Base-by-base conservation (phyloP, 768 basidiomycete species). In the Mycena leptocephala region DNA sequence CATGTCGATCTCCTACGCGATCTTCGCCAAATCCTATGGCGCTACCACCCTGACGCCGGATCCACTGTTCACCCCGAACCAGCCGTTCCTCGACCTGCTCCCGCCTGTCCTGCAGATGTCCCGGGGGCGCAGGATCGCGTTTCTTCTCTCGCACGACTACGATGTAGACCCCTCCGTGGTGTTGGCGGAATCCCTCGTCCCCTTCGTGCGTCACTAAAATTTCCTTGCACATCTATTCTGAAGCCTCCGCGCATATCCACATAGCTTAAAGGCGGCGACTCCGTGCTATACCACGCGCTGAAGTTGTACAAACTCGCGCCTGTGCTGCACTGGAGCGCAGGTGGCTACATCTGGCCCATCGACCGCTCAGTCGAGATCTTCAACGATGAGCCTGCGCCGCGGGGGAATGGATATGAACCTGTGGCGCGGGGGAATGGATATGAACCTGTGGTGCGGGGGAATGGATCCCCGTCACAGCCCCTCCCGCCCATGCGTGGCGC, bases 271-370 rank as follows among this genome's bases (percentile, higher is more conserved):
- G 95, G 94, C 41, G 92, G 92, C 26, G 95, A 96, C 79, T 92
- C 93, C 5, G 82, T 95, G 37, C 83, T 96, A 10, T 95, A 95
- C 82, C 93, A 95, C 65, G 93, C 95, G 3, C 85, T 96, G 81
- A 95, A 94, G 82, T 83, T 93, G 46, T 95, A 92, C 87, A 95
- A 95, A 74, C 91, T 96, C 58, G 83, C 86, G 1, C 94, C 94
- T 0, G 94, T 94, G 75, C 88, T 96, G 1, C 94, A 94, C 74
- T 96, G 94, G 93, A 92, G 93, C 22, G 95, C 95, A 37, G 95
- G 95, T 2, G 95, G 95, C 24, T 95, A 94, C 82, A 88, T 96
- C 75, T 96, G 95, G 95, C 92, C 95, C 0, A 87, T 91, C 30
- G 93, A 94, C 79, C 90, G 91, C 64, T 89, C 90, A 0, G 93